Percentiles rank a stretch among this genome's conserved stretches.
phyloP scores from a whole-genome alignment of 768 basidiomycete species.

The Tephrocybe sp. region DNA sequence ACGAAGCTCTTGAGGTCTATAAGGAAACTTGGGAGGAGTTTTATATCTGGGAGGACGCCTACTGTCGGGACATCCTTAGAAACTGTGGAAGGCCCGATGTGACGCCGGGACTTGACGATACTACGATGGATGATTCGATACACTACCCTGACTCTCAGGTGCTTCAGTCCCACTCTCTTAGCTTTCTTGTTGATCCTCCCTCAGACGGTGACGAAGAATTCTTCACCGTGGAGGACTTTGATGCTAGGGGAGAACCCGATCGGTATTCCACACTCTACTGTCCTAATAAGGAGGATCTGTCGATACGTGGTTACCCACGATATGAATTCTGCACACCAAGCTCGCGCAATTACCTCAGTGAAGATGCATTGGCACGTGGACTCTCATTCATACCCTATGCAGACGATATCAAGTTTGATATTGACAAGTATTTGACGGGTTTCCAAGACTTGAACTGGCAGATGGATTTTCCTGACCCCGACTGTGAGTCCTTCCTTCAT shows the following conservation, averaged over 20 bases:
- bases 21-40: constrained; percentile 40
- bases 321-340: constrained; percentile 50
- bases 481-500: constrained; percentile 34
- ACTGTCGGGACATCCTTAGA: constrained; percentile 20
- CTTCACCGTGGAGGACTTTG: constrained; percentile 17
- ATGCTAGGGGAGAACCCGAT: constrained; percentile 4
- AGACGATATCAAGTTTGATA: constrained; percentile 40
- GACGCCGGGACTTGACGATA: neutral
- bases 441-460: constrained; percentile 34
- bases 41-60: constrained; percentile 39
- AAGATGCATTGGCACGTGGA: neutral
- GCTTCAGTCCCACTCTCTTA: neutral
- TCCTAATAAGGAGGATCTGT: neutral
- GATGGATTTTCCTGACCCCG: constrained; percentile 40
- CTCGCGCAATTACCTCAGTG: constrained; percentile 26
- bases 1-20: constrained; percentile 29
- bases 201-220: neutral
- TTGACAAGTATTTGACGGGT: constrained; percentile 20
- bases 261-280: constrained; percentile 14
- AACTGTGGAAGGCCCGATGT: constrained; percentile 8
- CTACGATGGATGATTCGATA: neutral
- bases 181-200: constrained; percentile 5
- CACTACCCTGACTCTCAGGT: neutral
- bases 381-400: constrained; percentile 42
- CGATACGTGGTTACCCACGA: constrained; percentile 16